A percentile compares a stretch with the other conserved stretches of the same genome.
These are phyloP conservation scores for Eutrema yunnanense DNA, from an alignment of 345 rosid genomes.

Conservation along the genomic window DNA sequence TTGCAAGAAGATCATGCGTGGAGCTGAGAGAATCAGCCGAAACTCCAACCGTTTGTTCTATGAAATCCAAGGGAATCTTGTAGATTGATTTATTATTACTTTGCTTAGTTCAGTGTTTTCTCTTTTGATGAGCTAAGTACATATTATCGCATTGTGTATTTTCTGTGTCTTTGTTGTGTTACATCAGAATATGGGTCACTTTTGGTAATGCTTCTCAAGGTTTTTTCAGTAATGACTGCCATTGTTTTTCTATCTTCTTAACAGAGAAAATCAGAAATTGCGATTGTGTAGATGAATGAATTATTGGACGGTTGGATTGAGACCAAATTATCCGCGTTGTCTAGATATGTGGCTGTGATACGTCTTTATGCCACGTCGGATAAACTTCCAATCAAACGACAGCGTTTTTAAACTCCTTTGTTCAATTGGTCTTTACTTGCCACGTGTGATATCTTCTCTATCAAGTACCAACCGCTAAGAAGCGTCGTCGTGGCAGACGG, in stretches of 20 bases:
- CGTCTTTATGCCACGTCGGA: neutral
- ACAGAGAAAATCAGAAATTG: too few relatives aligned
- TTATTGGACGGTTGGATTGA: too few relatives aligned
- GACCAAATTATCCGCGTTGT: neutral
- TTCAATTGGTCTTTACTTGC: neutral
- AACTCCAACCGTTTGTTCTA: slow-evolving; percentile 29
- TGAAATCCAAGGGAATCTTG: slow-evolving; percentile 44
- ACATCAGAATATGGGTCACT: neutral
- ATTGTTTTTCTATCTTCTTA: neutral
- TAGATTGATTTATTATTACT: slow-evolving; percentile 8
- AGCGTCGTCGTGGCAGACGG: neutral
- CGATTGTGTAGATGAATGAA: neutral
- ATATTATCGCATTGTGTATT: neutral
- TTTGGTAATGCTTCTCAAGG: neutral
- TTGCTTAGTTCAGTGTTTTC: neutral
- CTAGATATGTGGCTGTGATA: slow-evolving; percentile 3
- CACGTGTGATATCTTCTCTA: slow-evolving; percentile 27
- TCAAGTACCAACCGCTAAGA: slow-evolving; percentile 10
- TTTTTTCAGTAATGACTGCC: too few relatives aligned
- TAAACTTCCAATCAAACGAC: neutral
- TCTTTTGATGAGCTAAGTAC: neutral
- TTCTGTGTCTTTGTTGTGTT: neutral
- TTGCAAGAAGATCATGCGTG: slow-evolving; percentile 36
- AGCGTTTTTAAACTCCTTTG: neutral
- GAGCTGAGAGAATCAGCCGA: slow-evolving; percentile 43